Evolutionary conservation across 2,329 filamentous ascomycete genomes (phyloP).

Genomic region (Penicillium fuscoglaucum): DNA sequence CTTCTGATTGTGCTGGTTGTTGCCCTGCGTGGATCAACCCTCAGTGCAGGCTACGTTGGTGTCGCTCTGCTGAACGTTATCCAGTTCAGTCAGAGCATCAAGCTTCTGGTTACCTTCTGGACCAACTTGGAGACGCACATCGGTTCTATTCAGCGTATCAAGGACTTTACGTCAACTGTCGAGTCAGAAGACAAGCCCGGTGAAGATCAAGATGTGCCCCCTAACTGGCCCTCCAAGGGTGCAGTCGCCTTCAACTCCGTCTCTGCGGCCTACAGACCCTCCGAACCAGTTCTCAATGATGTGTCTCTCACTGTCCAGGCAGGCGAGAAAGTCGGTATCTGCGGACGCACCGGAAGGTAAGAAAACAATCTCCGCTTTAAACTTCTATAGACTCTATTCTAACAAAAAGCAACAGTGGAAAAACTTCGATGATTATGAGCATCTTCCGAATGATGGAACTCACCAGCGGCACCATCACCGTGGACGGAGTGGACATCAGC

Average conservation of each 20-base stretch:
- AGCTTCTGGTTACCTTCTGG: constrained; percentile 55
- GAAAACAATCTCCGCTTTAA: not conserved
- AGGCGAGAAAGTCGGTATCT: constrained; percentile 46
- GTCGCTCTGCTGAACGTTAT: constrained; percentile 57
- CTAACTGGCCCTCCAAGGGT: constrained; percentile 47
- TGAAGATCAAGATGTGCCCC: constrained; percentile 43
- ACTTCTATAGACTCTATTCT: not conserved
- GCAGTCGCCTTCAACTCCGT: constrained; percentile 47
- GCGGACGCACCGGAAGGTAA: constrained; percentile 43
- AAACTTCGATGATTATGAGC: constrained; percentile 45
- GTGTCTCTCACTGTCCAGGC: constrained; percentile 49
- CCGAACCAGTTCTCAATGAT: constrained; percentile 45
- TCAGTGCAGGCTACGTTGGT: constrained; percentile 53
- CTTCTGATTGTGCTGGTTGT: constrained; percentile 54
- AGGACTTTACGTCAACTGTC: constrained; percentile 51
- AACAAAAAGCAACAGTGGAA: constrained; percentile 36
- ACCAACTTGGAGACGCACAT: constrained; percentile 60
- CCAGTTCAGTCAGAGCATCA: constrained; percentile 54
- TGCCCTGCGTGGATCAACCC: constrained; percentile 38
- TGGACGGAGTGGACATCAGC: constrained; percentile 47
- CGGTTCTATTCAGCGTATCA: constrained; percentile 57
- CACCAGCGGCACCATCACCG: constrained; percentile 41
- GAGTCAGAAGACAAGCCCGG: constrained; percentile 45
- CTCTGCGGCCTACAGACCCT: constrained; percentile 45
- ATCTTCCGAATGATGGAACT: constrained; percentile 48